Base-by-base conservation (phyloP, 164 flowering plant species). In the Aristolochia contorta region DNA sequence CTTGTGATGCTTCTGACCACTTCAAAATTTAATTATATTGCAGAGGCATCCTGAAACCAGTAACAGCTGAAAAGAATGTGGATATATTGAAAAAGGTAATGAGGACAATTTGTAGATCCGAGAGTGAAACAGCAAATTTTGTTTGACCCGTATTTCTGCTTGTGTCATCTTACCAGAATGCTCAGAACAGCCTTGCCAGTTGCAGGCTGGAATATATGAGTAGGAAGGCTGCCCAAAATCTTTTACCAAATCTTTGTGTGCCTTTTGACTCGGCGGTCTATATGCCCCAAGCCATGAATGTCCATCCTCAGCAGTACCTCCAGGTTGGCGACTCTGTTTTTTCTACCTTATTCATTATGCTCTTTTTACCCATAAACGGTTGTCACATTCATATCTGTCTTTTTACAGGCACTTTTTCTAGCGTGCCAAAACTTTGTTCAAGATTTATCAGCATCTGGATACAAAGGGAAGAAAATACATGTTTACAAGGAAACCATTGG, bases 31-130 rank as follows among this genome's bases (percentile, higher is more conserved):
- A 20, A 66, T 57, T 22, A 54, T 54, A 51, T 46, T 69, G 55
- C 82, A 93, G 99, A 77, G 99, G 97, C 58, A 86, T 90, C 75
- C 62, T 90, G 69, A 77, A 93, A 73, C 99, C 97, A 50, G 95
- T 84, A 55, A 61, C 74, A 73, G 76, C 69, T 70, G 18, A 66
- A 72, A 94, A 88, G 83, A 77, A 77, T 68, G 67, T 83, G 65
- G 61, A 74, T 66, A 58, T 74, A 37, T 71, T 93, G 77, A 78
- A 59, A 49, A 82, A 85, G 68, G 99, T 90, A 79, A 10, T 52
- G 10, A 13, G 16, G 15, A 53, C 56, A 53, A 12, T 53, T 53
- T 53, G 16, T 2, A 10, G 16, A 23, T 7, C 24, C 32, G 20
- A 1, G 0, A 23, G 1, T 23, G 2, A 60, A 46, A 30, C 21